Evolutionary conservation across 805 yeast species (phyloP), one percentile per base, ranked within the genome.

Genomic region (Ogataea dorogensis): DNA sequence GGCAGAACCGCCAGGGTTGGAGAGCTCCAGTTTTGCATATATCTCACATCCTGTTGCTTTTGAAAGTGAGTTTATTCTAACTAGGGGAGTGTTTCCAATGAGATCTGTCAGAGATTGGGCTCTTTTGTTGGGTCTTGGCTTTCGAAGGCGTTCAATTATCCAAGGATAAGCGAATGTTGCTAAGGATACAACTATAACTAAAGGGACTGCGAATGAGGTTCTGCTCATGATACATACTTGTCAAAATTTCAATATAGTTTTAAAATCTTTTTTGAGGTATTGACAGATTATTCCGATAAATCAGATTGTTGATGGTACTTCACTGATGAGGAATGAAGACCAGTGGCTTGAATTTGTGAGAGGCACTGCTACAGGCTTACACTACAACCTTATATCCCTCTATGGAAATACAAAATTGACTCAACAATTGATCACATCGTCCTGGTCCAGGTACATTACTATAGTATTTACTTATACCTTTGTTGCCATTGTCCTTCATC

Each of bases 1-100:
- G 4, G 98, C 95, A 33, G 95, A 83, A 0, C 98, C 98, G 1
- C 91, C 98, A 0, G 98, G 97, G 53, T 91, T 93, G 44, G 71
- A 60, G 36, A 86, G 64, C 58, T 91, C 98, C 43, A 89, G 57
- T 53, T 91, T 91, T 23, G 95, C 98, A 56, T 78, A 86, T 4
- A 91, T 76, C 26, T 83, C 80, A 53, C 91, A 81, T 0, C 94
- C 94, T 0, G 96, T 86, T 9, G 71, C 60, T 10, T 67, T 59
- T 1, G 93, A 79, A 9, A 91, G 67, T 0, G 94, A 81, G 46
- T 75, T 72, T 29, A 91, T 72, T 44, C 75, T 73, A 12, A 91
- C 79, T 59, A 91, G 53, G 1, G 96, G 96, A 1, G 98, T 91
- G 58, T 88, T 79, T 0, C 98, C 98, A 14, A 91, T 87, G 13